Conservation (phyloP, 306 rosid genomes). For the Vachellia pachyceras region DNA sequence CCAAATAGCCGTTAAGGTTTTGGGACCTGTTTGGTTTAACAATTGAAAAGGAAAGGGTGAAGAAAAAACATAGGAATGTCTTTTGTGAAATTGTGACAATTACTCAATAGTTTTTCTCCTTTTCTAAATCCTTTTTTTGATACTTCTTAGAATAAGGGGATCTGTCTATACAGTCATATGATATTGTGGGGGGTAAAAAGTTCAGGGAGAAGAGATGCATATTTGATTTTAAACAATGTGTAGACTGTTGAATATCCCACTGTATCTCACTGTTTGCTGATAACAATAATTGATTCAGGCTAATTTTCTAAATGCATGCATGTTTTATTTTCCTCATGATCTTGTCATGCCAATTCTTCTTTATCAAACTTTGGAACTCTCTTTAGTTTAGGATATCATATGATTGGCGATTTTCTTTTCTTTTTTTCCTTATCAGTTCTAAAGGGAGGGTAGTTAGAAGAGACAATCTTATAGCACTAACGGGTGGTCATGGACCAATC, state of each 20-base stretch:
- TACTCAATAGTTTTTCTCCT: too few species aligned
- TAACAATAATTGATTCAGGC: neutral
- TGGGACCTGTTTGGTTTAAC: neutral
- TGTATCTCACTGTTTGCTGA: neutral
- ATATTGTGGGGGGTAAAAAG: slow-evolving; percentile 3
- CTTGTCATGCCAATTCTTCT: neutral
- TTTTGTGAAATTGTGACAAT: too few species aligned
- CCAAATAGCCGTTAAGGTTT: neutral
- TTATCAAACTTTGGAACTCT: neutral
- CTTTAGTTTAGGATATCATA: slow-evolving; percentile 29
- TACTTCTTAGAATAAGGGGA: too few species aligned
- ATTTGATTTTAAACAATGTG: neutral
- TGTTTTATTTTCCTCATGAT: slow-evolving; percentile 1
- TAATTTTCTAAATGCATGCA: neutral
- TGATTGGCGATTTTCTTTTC: neutral
- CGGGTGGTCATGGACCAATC: slow-evolving; percentile 67
- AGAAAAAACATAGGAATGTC: too few species aligned
- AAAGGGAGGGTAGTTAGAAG: slow-evolving; percentile 40
- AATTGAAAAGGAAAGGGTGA: too few species aligned
- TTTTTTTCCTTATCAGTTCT: slow-evolving; percentile 33
- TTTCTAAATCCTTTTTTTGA: too few species aligned
- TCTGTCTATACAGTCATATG: neutral
- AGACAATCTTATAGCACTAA: slow-evolving; percentile 31
- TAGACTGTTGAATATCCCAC: neutral
- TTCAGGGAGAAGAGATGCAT: neutral